Evolutionary conservation across 148 eudicot genomes (phyloP).

Genomic region (Amaranthus palmeri): DNA sequence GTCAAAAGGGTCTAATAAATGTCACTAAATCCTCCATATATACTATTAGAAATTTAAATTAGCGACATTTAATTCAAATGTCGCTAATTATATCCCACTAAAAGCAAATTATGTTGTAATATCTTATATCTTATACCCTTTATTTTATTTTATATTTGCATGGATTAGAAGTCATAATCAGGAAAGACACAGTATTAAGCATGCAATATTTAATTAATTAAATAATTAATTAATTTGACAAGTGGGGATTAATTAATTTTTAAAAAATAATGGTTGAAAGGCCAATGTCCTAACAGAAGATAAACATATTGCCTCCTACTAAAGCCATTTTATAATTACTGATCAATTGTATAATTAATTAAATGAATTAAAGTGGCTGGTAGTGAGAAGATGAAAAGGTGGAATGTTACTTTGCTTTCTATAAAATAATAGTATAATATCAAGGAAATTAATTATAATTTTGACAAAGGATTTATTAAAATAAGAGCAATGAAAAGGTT

Average conservation of each 20-base stretch:
- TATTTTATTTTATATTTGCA: constrained; percentile 10
- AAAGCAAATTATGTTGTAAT: too few relatives aligned
- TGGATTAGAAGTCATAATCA: constrained; percentile 4
- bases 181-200: constrained; percentile 10
- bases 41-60: too few relatives aligned
- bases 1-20: too few relatives aligned
- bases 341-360: neutral
- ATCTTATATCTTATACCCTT: constrained; percentile 7
- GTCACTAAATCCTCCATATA: too few relatives aligned
- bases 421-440: neutral
- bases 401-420: constrained; percentile 17
- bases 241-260: constrained; percentile 9
- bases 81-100: too few relatives aligned
- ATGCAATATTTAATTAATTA: neutral
- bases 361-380: constrained; percentile 19
- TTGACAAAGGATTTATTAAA: neutral
- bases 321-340: constrained; percentile 1
- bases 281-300: constrained; percentile 15
- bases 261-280: constrained; percentile 20
- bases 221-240: neutral
- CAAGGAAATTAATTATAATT: neutral
- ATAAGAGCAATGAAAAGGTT: neutral
- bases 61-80: too few relatives aligned
- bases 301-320: constrained; percentile 4
- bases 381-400: constrained; percentile 8